Conservation (phyloP, 139 green algal species). For the Chlorella sorokiniana region DNA sequence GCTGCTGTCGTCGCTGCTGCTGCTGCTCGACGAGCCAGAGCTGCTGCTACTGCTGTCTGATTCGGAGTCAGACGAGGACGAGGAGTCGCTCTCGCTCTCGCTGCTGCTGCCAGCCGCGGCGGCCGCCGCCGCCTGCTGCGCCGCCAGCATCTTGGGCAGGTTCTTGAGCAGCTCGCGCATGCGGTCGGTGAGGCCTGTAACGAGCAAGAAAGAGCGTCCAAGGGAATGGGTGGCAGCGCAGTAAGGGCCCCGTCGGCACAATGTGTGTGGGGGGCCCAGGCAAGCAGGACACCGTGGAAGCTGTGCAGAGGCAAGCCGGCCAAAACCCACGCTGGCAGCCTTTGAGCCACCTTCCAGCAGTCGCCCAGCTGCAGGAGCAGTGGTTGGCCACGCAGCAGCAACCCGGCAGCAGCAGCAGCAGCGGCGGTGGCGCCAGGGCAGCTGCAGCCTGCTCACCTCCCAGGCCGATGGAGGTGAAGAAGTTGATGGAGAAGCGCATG, state of each 20-base stretch:
- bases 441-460: conserved; percentile 51
- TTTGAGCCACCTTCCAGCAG: too few relatives aligned
- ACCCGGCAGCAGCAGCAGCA: background rate
- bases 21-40: background rate
- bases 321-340: too few relatives aligned
- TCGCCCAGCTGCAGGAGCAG: too few relatives aligned
- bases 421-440: too few relatives aligned
- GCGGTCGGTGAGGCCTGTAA: conserved; percentile 87
- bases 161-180: conserved; percentile 85
- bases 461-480: conserved; percentile 99
- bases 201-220: too few relatives aligned
- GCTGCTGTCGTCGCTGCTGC: conserved; percentile 27
- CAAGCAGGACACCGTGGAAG: too few relatives aligned
- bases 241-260: too few relatives aligned
- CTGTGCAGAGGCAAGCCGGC: too few relatives aligned
- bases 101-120: background rate
- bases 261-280: too few relatives aligned
- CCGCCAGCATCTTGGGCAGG: conserved; percentile 48
- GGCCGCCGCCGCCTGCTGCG: conserved; percentile 40
- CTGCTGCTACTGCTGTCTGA: background rate
- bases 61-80: conserved; percentile 23
- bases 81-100: background rate
- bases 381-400: background rate
- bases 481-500: conserved; percentile 99
- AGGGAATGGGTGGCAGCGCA: too few relatives aligned